Percentiles rank a stretch among this genome's conserved stretches.
phyloP scores from a whole-genome alignment of 2,329 filamentous ascomycete genomes.

The Ascosphaera acerosa region DNA sequence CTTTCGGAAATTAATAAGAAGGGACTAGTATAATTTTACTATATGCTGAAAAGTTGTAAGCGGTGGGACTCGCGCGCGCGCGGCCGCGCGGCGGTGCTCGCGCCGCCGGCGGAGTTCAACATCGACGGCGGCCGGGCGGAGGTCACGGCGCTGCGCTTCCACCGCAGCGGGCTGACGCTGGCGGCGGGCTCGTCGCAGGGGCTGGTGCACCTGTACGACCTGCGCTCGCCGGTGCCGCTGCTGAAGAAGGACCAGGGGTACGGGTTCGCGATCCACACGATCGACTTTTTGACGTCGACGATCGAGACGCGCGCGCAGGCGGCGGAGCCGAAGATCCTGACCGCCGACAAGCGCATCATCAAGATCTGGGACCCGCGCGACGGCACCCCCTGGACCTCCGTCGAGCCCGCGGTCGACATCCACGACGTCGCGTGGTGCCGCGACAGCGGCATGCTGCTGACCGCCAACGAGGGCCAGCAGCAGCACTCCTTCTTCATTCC shows the following conservation, averaged over 20 bases:
- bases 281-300: constrained; percentile 40
- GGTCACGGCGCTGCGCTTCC: constrained; percentile 72
- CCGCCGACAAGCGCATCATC: constrained; percentile 83
- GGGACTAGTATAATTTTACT: no score
- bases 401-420: constrained; percentile 83
- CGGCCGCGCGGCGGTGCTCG: constrained; percentile 52
- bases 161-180: constrained; percentile 56
- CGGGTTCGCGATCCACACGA: constrained; percentile 70
- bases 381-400: constrained; percentile 79
- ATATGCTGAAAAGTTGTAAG: no score
- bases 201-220: constrained; percentile 71
- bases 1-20: no score
- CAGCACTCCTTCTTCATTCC: constrained; percentile 92
- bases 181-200: constrained; percentile 74
- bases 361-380: constrained; percentile 78
- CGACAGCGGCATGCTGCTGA: constrained; percentile 81
- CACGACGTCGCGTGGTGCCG: constrained; percentile 87
- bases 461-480: constrained; percentile 86
- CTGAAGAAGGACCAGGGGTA: constrained; percentile 91
- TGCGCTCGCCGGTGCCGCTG: constrained; percentile 64
- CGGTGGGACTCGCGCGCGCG: constrained; percentile 85
- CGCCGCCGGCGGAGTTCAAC: constrained; percentile 23
- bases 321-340: constrained; percentile 50
- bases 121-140: constrained; percentile 25
- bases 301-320: constrained; percentile 46